A percentile compares a stretch with the other conserved stretches of the same genome.
Conservation (phyloP, 371 early-diverging fungal genomes). For the Actinomucor elegans region DNA sequence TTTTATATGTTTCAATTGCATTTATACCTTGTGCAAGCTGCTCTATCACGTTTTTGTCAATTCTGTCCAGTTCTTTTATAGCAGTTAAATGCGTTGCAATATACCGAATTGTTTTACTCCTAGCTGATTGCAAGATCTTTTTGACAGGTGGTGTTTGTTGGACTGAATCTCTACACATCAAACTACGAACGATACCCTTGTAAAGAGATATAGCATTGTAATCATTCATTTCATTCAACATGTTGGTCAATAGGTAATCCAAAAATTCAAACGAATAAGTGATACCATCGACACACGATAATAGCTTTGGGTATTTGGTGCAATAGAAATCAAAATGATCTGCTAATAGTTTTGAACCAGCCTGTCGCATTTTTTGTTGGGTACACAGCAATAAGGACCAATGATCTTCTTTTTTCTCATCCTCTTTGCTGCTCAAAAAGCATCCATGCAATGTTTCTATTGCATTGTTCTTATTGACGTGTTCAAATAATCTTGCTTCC, state of each 20-base stretch:
- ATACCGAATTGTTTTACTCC: conserved; percentile 14
- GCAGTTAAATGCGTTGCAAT: conserved; percentile 16
- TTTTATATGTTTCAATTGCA: neutral
- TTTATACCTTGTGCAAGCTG: conserved; percentile 27
- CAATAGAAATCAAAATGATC: conserved; percentile 32
- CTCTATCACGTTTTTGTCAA: conserved; percentile 23
- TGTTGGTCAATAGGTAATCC: conserved; percentile 19
- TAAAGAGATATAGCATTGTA: conserved; percentile 23
- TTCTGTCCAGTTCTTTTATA: conserved; percentile 20
- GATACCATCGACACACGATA: conserved; percentile 37
- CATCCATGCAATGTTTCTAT: conserved; percentile 34
- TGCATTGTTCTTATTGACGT: conserved; percentile 31
- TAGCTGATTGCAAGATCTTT: conserved; percentile 21
- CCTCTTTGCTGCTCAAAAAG: conserved; percentile 3
- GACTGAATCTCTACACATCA: conserved; percentile 33
- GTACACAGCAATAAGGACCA: neutral
- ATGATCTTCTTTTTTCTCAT: neutral
- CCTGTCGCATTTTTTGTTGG: neutral
- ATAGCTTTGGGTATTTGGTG: conserved; percentile 27
- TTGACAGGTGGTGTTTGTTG: conserved; percentile 20
- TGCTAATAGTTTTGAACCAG: conserved; percentile 12
- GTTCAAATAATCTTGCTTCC: conserved; percentile 10
- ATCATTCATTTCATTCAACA: conserved; percentile 23
- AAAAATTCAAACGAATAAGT: conserved; percentile 30
- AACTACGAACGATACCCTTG: conserved; percentile 27